Evolutionary conservation across 177 flowering plant species (phyloP).

Genomic region (Vitis hybrid): DNA sequence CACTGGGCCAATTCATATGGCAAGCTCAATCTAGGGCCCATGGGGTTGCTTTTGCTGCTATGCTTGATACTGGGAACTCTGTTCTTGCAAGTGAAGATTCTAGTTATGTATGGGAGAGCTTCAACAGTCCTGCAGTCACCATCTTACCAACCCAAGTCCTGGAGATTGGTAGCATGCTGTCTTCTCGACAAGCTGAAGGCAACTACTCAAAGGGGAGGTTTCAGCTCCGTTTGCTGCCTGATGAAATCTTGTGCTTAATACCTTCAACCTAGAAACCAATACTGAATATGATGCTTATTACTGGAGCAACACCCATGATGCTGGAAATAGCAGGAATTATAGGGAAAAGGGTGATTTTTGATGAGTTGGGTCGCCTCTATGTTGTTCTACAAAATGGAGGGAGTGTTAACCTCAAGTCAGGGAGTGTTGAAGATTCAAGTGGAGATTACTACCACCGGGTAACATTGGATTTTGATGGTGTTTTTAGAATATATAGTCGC

Average conservation of each 20-base stretch:
- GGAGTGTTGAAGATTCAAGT: neutral
- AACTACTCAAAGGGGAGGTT: slow-evolving; percentile 21
- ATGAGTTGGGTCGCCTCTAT: neutral
- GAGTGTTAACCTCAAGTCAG: too few relatives aligned
- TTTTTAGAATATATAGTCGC: neutral
- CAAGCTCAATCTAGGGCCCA: slow-evolving; percentile 15
- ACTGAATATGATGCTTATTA: too few relatives aligned
- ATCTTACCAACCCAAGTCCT: slow-evolving; percentile 10
- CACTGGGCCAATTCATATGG: slow-evolving; percentile 5
- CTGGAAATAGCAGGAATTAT: too few relatives aligned
- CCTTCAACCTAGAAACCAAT: too few relatives aligned
- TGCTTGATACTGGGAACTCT: slow-evolving; percentile 22
- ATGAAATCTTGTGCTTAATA: too few relatives aligned
- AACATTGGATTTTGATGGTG: slow-evolving; percentile 2
- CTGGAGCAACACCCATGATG: too few relatives aligned
- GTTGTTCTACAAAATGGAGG: neutral
- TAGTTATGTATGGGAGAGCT: slow-evolving; percentile 11
- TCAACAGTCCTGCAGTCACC: slow-evolving; percentile 3
- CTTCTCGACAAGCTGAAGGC: slow-evolving; percentile 8
- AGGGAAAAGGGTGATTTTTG: neutral
- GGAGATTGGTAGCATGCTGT: neutral
- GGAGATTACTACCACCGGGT: neutral
- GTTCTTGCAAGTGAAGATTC: slow-evolving; percentile 1
- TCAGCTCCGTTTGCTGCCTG: too few relatives aligned
- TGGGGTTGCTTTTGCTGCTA: slow-evolving; percentile 18